These are phyloP conservation scores for Ophiostoma montium DNA, from an alignment of 2,329 filamentous ascomycete genomes.

Conservation along the genomic window DNA sequence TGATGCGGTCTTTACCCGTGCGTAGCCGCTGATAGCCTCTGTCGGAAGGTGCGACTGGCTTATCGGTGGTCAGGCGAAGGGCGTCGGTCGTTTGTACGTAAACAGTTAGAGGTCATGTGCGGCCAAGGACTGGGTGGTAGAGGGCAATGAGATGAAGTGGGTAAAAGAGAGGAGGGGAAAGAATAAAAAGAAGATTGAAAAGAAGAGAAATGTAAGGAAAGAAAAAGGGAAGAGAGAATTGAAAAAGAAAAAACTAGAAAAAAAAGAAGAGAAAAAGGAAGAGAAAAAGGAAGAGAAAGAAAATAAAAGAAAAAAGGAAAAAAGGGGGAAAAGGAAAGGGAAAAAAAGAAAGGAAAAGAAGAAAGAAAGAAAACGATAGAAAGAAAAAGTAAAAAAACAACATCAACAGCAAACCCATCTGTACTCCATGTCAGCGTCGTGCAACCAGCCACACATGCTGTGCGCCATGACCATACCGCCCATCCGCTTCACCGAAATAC, in stretches of 20 bases:
- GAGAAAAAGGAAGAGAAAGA: neutral
- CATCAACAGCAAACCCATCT: no score
- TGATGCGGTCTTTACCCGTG: neutral
- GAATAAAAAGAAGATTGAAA: neutral
- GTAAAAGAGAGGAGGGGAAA: neutral
- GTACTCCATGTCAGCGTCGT: no score
- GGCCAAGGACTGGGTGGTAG: no score
- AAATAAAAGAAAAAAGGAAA: neutral
- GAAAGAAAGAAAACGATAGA: neutral
- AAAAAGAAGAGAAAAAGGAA: neutral
- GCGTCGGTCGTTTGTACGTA: slow-evolving; percentile 3
- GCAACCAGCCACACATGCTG: no score
- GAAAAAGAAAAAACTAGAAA: neutral
- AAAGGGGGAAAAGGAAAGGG: neutral
- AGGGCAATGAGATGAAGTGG: neutral
- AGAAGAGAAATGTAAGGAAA: neutral
- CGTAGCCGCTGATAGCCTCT: slow-evolving; percentile 7
- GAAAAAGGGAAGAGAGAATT: neutral
- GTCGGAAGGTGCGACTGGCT: neutral
- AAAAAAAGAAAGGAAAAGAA: neutral
- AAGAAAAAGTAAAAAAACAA: neutral
- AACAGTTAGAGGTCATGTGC: slow-evolving; percentile 1
- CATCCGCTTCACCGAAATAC: no score
- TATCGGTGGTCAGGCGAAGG: neutral
- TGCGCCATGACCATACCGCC: no score